Conservation (phyloP, 176 grass and related monocot species). For the Triticum aestivum region IWGSC_CS_RefSeq_v2.1 NC_057794.1:551285173-551285672, state of each 20-base stretch:
- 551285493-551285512: constrained; percentile 81
- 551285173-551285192: background rate
- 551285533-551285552: constrained; percentile 59
- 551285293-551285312: background rate
- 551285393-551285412: background rate
- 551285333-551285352: background rate
- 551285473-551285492: constrained; percentile 69
- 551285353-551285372: background rate
- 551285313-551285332: background rate
- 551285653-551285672: constrained; percentile 88
- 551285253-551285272: background rate
- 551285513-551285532: constrained; percentile 96
- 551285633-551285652: constrained; percentile 74
- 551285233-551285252: background rate
- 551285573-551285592: background rate
- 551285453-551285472: constrained; percentile 66
- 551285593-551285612: background rate
- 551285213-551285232: background rate
- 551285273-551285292: background rate
- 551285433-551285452: constrained; percentile 77
- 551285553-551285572: background rate
- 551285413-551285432: background rate
- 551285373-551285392: background rate
- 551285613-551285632: background rate
- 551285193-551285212: background rate